A percentile compares a stretch with the other conserved stretches of the same genome.
These are phyloP conservation scores for Mycena filopes DNA, from an alignment of 768 basidiomycete species.

Conservation along the genomic window DNA sequence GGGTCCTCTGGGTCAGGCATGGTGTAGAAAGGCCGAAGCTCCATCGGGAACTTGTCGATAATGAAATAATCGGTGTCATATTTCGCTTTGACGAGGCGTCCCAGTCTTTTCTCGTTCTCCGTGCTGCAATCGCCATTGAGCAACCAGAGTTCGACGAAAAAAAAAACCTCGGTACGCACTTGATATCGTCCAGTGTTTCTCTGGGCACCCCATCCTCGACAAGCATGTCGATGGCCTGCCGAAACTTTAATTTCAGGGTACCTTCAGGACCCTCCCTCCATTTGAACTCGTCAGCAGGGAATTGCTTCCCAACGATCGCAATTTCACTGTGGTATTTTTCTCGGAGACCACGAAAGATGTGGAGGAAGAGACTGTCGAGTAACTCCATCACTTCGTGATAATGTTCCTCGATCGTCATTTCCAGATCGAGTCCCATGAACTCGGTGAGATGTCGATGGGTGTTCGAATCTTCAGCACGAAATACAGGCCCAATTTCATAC, in stretches of 20 bases:
- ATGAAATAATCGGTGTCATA: constrained; percentile 99
- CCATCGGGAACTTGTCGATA: constrained; percentile 98
- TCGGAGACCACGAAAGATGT: constrained; percentile 87
- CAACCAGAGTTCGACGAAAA: constrained; percentile 15
- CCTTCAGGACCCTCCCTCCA: constrained; percentile 92
- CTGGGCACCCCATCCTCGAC: constrained; percentile 86
- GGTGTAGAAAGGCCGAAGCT: constrained; percentile 97
- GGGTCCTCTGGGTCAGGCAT: constrained; percentile 97
- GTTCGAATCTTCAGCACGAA: constrained; percentile 97
- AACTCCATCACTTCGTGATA: constrained; percentile 97
- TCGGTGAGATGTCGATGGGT: constrained; percentile 99
- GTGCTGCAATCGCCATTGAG: constrained; percentile 64
- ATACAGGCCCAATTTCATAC: constrained; percentile 96
- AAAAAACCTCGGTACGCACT: constrained; percentile 55
- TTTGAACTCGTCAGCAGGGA: constrained; percentile 95
- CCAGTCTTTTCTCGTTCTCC: constrained; percentile 94
- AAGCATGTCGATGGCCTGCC: constrained; percentile 87
- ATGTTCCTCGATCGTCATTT: constrained; percentile 98
- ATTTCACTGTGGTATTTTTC: constrained; percentile 86
- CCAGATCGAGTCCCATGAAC: constrained; percentile 98
- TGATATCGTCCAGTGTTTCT: constrained; percentile 88
- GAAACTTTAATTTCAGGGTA: constrained; percentile 87
- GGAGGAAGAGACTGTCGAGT: constrained; percentile 86
- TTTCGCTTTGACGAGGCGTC: constrained; percentile 88
- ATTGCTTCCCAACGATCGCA: constrained; percentile 82